Conservation (phyloP, 441 rosid species). For the Populus hybrid region DNA sequence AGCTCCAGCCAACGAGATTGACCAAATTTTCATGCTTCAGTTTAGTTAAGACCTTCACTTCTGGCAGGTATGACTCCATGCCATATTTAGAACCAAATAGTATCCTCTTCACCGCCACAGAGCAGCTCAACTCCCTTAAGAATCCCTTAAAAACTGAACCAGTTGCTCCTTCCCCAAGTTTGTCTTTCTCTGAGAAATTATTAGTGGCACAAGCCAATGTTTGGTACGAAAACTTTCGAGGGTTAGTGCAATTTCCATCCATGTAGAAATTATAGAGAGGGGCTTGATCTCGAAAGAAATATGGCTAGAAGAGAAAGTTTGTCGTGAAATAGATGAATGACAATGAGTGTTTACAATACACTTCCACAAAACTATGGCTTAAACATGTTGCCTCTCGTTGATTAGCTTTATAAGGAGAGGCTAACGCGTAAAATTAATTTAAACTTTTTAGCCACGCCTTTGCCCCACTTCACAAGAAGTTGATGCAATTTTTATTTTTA, state of each 20-base stretch:
- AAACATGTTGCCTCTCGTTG: neutral
- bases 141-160: neutral
- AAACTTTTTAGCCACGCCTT: neutral
- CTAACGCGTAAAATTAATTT: neutral
- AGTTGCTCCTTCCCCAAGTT: neutral
- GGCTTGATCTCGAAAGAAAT: neutral
- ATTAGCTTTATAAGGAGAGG: neutral
- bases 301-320: neutral
- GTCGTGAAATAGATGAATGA: no score
- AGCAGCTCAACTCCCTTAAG: neutral
- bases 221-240: neutral
- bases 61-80: neutral
- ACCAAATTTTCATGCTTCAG: conserved; percentile 70
- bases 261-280: neutral
- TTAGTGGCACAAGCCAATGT: neutral
- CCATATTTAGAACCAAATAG: neutral
- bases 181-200: neutral
- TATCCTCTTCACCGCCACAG: neutral
- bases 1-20: conserved; percentile 73
- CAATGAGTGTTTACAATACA: no score
- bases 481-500: neutral
- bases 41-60: conserved; percentile 41
- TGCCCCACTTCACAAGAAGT: neutral
- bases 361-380: no score
- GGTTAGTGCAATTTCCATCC: neutral